Percentiles rank a stretch among this genome's conserved stretches.
phyloP scores from a whole-genome alignment of 345 rosid species.

The Dipteronia sinensis region DNA sequence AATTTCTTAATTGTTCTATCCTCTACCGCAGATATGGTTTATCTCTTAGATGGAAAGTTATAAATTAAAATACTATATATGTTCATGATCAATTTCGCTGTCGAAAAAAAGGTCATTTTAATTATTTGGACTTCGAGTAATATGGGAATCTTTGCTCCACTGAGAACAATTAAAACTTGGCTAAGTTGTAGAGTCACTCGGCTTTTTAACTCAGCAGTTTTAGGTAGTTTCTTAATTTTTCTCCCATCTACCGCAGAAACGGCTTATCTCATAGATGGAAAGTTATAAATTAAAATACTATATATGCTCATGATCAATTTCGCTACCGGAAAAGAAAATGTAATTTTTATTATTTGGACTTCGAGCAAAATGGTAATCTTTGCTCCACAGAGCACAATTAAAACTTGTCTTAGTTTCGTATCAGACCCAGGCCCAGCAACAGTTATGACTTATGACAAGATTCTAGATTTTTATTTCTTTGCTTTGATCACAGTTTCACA shows the following conservation, averaged over 20 bases:
- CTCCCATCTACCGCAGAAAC: background rate
- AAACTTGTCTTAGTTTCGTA: constrained; percentile 8
- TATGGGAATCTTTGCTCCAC: background rate
- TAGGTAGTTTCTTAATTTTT: constrained; percentile 42
- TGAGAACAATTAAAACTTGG: constrained; percentile 11
- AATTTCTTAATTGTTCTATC: constrained; percentile 9
- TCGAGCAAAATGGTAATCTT: background rate
- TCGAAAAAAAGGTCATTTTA: background rate
- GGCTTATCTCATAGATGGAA: constrained; percentile 9
- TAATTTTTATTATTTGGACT: background rate
- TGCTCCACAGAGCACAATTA: constrained; percentile 3
- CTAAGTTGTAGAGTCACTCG: constrained; percentile 40
- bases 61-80: constrained; percentile 1
- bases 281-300: background rate
- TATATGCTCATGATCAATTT: constrained; percentile 4
- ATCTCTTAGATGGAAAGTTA: constrained; percentile 13
- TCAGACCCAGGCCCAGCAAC: background rate
- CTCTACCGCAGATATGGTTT: background rate
- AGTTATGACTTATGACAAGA: background rate
- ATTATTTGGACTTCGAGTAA: background rate
- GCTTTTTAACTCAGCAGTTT: constrained; percentile 64
- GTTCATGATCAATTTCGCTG: background rate
- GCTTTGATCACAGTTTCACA: background rate
- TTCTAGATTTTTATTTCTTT: background rate
- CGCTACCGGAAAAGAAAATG: constrained; percentile 4